phyloP scores from a whole-genome alignment of 2,329 filamentous ascomycete species.

The Phaeophleospora eucalypticola region DNA sequence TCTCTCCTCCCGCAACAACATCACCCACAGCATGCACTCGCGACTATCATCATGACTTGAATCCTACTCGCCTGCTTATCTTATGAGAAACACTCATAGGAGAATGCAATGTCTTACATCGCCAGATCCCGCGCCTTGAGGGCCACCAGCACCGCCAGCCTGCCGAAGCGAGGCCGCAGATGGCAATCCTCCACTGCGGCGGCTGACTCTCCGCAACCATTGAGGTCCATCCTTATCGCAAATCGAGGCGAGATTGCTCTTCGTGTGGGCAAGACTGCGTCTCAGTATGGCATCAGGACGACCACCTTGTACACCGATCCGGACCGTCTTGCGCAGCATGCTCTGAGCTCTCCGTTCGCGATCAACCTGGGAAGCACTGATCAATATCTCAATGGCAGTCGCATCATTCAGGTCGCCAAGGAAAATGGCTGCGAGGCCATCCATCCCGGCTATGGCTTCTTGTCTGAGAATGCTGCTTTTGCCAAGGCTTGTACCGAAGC shows the following conservation, averaged over 20 bases:
- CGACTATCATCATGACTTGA: no score
- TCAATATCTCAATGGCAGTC: conserved; percentile 88
- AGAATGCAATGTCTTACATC: conserved; percentile 21
- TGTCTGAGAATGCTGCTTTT: conserved; percentile 91
- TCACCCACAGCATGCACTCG: no score
- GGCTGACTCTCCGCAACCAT: conserved; percentile 22
- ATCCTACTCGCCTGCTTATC: neutral
- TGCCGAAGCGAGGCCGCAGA: conserved; percentile 19
- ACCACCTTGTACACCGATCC: conserved; percentile 95
- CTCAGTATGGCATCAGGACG: conserved; percentile 82
- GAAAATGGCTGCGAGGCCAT: conserved; percentile 82
- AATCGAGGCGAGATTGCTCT: conserved; percentile 97
- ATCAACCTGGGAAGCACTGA: conserved; percentile 78
- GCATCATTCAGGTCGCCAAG: conserved; percentile 85
- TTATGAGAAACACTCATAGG: neutral
- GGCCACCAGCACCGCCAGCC: conserved; percentile 14
- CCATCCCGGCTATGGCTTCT: conserved; percentile 91
- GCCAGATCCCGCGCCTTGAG: conserved; percentile 20
- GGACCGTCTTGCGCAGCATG: conserved; percentile 83
- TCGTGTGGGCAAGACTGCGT: conserved; percentile 83
- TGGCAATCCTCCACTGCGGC: conserved; percentile 22
- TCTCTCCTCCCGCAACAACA: no score
- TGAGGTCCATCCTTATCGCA: conserved; percentile 78
- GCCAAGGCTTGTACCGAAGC: conserved; percentile 83
- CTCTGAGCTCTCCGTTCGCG: conserved; percentile 75